Percentiles rank a stretch among this genome's conserved stretches.
Evolutionary conservation across 192 early-diverging fungal genomes (phyloP).

Genomic region (Podochytrium sp.): DNA sequence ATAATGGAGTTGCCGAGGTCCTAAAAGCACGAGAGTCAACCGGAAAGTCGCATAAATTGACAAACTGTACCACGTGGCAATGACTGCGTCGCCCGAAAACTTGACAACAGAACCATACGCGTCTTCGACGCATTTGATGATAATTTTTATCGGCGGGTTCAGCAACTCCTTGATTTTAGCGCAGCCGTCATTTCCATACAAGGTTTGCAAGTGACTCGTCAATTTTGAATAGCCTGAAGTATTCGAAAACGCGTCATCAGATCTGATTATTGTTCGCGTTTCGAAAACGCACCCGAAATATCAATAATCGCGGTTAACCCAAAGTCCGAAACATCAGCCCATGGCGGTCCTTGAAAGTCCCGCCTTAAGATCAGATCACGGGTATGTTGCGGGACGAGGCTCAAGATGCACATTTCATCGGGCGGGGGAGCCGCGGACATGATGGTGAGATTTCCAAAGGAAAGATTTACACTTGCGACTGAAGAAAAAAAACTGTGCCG

Average conservation of each 20-base stretch:
- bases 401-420: conserved; percentile 10
- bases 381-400: conserved; percentile 17
- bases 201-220: conserved; percentile 7
- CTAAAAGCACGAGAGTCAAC: background rate
- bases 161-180: conserved; percentile 32
- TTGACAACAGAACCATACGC: conserved; percentile 30
- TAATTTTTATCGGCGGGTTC: conserved; percentile 31
- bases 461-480: too few species aligned
- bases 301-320: conserved; percentile 30
- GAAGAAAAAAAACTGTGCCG: too few species aligned
- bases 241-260: background rate
- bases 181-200: conserved; percentile 29
- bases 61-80: conserved; percentile 22
- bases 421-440: background rate
- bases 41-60: background rate
- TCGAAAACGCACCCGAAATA: conserved; percentile 16
- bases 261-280: background rate
- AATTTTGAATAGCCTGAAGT: conserved; percentile 24
- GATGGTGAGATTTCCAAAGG: too few species aligned
- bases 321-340: conserved; percentile 29
- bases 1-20: background rate
- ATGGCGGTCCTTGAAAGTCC: conserved; percentile 9
- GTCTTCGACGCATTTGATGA: conserved; percentile 26
- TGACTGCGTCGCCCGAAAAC: conserved; percentile 31
- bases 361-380: background rate